Evolutionary conservation across 2,329 filamentous ascomycete genomes (phyloP).

Genomic region (Sporothrix dimorphospora): DNA sequence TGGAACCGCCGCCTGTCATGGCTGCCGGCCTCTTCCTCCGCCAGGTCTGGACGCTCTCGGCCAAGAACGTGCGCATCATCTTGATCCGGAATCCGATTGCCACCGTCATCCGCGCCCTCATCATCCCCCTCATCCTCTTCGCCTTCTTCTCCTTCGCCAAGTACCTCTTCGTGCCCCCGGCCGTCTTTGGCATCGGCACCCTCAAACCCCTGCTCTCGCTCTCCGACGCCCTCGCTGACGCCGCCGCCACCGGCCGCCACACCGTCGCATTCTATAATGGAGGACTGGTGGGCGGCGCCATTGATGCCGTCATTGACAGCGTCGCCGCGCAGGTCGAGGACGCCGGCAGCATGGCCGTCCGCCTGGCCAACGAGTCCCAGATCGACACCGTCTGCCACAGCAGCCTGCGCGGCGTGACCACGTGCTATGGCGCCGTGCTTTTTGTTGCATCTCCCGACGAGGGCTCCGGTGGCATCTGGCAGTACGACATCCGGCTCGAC

Average conservation of each 20-base stretch:
- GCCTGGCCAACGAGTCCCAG: conserved; percentile 37
- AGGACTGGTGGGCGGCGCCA: conserved; percentile 68
- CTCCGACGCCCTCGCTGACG: conserved; percentile 61
- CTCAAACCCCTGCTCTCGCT: conserved; percentile 66
- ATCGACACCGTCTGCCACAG: conserved; percentile 57
- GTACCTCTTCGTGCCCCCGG: conserved; percentile 80
- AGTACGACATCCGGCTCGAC: conserved; percentile 82
- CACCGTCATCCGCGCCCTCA: conserved; percentile 59
- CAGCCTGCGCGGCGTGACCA: conserved; percentile 65
- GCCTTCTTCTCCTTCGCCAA: conserved; percentile 71
- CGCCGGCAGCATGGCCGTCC: conserved; percentile 52
- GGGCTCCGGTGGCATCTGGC: conserved; percentile 71
- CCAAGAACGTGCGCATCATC: conserved; percentile 65
- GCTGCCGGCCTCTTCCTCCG: conserved; percentile 38
- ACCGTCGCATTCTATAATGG: conserved; percentile 80
- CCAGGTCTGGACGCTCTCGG: conserved; percentile 63
- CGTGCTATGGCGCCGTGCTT: conserved; percentile 72
- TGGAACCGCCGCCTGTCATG: conserved; percentile 8
- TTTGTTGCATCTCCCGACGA: conserved; percentile 76
- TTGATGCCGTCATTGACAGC: conserved; percentile 69
- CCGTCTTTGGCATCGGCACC: conserved; percentile 71
- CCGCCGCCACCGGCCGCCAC: conserved; percentile 60
- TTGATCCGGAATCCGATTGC: conserved; percentile 56
- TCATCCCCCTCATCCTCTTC: conserved; percentile 62
- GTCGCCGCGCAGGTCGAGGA: conserved; percentile 61